Evolutionary conservation across 768 basidiomycete genomes (phyloP), one percentile per base, ranked within the genome.

Genomic region (Termitomyces sp.): DNA sequence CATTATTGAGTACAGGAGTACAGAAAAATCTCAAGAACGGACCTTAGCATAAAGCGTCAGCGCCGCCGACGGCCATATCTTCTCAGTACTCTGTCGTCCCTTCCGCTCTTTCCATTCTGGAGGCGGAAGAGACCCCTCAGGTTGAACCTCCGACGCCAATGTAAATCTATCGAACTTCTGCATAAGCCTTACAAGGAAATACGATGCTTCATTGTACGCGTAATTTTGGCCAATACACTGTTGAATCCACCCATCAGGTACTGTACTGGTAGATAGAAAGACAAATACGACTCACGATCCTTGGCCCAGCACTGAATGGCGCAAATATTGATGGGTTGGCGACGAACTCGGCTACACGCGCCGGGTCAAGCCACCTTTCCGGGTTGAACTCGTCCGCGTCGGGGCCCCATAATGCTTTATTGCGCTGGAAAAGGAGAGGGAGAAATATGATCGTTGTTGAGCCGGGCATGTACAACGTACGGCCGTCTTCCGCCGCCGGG

Each of bases 351-450:
- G 76, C 73, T 20, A 85, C 54, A n/a, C 82, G 75, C 31, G 72
- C 72, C 0, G 81, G 78, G 39, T 88, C 80, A 5, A 90, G 71
- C 91, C 91, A 94, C 41, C 91, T 78, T 33, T 89, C 85, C 6
- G 89, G 89, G 55, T 88, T 81, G 67, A 92, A 94, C n/a, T 77
- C 78, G 64, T 89, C 80, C 0, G 90, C 89, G 60, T 92, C 87
- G 0, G 74, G 64, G 2, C 91, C 91, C 91, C 90, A 93, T 0
- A 90, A 71, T 18, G 74, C 77, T 45, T 76, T 74, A 62, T 85
- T 86, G 0, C 88, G 80, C 54, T 92, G 91, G 54, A 81, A 82
- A 41, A 90, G 72, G 33, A 89, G 70, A 0, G 84, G 80, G 24
- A 83, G 70, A 67, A 81, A 86, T 54, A 86, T 80, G 50, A 90